These are phyloP conservation scores for Auriculariales sp. DNA, from an alignment of 768 basidiomycete genomes.

Conservation along the genomic window DNA sequence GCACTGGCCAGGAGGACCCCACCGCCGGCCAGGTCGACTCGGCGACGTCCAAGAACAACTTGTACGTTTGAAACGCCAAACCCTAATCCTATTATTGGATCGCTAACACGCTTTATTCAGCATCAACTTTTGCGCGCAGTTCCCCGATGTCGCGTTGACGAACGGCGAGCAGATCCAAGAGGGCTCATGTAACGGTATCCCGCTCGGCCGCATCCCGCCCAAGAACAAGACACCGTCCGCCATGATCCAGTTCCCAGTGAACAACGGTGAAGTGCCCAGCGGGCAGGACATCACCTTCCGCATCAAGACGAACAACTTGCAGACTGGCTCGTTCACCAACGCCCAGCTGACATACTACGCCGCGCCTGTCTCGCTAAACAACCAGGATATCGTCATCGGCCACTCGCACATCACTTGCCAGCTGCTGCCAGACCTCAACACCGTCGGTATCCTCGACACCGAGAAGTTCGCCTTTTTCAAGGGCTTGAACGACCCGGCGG, in stretches of 20 bases:
- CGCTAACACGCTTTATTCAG: not conserved
- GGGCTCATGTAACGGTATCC: constrained; percentile 18
- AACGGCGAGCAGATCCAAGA: constrained; percentile 16
- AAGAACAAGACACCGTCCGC: constrained; percentile 6
- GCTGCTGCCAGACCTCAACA: constrained; percentile 12
- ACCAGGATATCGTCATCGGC: constrained; percentile 17
- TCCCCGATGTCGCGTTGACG: constrained; percentile 16
- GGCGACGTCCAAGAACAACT: constrained; percentile 18
- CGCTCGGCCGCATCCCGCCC: constrained; percentile 16
- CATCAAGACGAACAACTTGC: constrained; percentile 10
- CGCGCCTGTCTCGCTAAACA: constrained; percentile 16
- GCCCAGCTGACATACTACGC: constrained; percentile 13
- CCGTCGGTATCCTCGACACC: constrained; percentile 11
- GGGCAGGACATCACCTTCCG: constrained; percentile 15
- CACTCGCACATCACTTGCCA: constrained; percentile 19
- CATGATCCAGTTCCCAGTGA: constrained; percentile 13
- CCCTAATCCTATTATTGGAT: not conserved
- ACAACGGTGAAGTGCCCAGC: constrained; percentile 14
- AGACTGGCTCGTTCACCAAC: constrained; percentile 17
- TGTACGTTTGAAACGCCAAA: constrained; percentile 5
- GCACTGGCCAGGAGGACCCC: constrained; percentile 9
- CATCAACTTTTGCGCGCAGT: constrained; percentile 12
- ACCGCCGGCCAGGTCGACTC: constrained; percentile 14
- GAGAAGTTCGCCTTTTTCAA: constrained; percentile 21
- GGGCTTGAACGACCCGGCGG: constrained; percentile 10